Evolutionary conservation across 331 rosid genomes (phyloP), one percentile per base, ranked within the genome.

Genomic region (Malus hybrid): DNA sequence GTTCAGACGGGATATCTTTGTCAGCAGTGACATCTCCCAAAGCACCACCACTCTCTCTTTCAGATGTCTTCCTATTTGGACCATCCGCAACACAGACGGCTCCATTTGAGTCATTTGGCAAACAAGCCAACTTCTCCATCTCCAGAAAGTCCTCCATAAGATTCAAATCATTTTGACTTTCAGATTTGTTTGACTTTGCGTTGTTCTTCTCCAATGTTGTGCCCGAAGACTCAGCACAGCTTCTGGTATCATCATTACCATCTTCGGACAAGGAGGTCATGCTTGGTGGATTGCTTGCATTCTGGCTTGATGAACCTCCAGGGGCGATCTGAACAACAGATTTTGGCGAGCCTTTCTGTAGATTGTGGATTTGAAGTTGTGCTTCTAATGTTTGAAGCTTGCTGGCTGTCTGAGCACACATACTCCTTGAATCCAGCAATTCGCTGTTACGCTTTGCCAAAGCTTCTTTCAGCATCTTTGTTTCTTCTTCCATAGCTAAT

Each of bases 81-180:
- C 24, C 24, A 24, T 24, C 24, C 24, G 24, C 24, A 24, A 1
- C 24, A 24, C 87, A 76, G 77, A 79, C 65, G 78, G 78, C 82
- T 22, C 78, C 81, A 67, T 85, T 88, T 60, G 91, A 89, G 67
- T 87, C 90, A 69, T 86, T 86, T 69, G 97, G 83, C 71, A 86
- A 79, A 84, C 89, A 86, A 65, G 98, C 99, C 85, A 95, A 82
- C 76, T 95, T 95, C 82, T 95, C 99, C 83, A 95, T 96, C 88
- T 95, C 99, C 80, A 95, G 86, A 86, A 95, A 95, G 87, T 95
- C 99, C 64, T 95, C 98, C 99, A 95, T 95, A 65, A 95, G 96
- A 59, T 88, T 96, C 87, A 95, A 88, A 82, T 83, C 88, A 48
- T 73, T 91, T 71, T 85, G 82, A 75, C 83, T 85, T 81, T 90